Conservation (phyloP, 78 protist species). For the Dictyostelium citrinum region DNA sequence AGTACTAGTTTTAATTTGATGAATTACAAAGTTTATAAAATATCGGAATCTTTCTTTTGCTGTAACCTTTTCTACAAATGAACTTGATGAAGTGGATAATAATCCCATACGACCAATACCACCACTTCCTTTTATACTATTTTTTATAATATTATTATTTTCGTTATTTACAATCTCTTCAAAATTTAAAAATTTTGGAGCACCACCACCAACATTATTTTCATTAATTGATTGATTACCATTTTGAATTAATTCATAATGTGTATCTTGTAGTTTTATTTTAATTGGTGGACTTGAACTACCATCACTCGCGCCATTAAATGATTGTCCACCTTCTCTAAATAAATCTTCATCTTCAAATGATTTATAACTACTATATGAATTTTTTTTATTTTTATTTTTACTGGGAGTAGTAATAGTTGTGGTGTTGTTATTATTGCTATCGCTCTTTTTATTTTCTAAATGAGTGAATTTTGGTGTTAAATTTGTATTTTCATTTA, state of each 20-base stretch:
- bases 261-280: neutral
- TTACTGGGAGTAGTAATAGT: neutral
- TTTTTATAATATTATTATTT: neutral
- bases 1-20: constrained; percentile 7
- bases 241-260: neutral
- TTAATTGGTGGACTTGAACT: neutral
- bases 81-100: neutral
- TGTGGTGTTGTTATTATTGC: neutral
- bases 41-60: constrained; percentile 33
- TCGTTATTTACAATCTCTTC: constrained; percentile 12
- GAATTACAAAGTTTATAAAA: neutral
- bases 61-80: constrained; percentile 13
- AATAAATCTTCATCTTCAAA: neutral
- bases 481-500: neutral
- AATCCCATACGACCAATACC: neutral
- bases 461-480: neutral
- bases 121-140: neutral
- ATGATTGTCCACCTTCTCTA: neutral
- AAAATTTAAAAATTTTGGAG: neutral
- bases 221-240: neutral
- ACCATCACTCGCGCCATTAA: neutral
- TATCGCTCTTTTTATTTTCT: neutral
- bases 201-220: neutral
- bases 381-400: neutral
- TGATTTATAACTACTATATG: neutral